Evolutionary conservation across 352 stramenopile species (phyloP), one percentile per base, ranked within the genome.

Genomic region (Phytophthora foliorum): DNA sequence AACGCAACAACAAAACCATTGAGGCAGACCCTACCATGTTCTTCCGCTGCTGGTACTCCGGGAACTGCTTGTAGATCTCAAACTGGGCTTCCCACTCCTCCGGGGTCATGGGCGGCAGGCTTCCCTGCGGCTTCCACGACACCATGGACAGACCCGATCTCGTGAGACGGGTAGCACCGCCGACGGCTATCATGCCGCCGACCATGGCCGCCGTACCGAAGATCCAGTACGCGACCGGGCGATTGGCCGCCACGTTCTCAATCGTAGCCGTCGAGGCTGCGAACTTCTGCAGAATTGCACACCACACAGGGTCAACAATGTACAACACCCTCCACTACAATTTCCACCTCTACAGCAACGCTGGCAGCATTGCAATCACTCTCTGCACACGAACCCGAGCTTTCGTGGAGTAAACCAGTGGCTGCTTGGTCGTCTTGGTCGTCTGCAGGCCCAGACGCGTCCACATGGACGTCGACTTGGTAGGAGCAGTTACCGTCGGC

Each of bases 31-130:
- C 78, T 63, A 96, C 80, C 85, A 95, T 96, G 67, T 86, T 86
- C 67, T 96, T 88, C 56, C 97, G 94, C 79, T 99, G 96, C 80
- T 99, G 89, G 79, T 90, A 99, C 80, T 99, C 98, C 1, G 98
- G 98, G 79, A 98, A 99, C 64, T 95, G 67, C 76, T 99, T 99
- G 89, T 99, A 99, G 46, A 97, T 90, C 27, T 97, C 93, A 65
- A 99, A 99, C 82, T 99, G 98, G 0, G 62, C 75, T 62, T 97
- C 57, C 98, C 98, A 99, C 69, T 99, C 97, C 25, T 88, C 89
- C 0, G 83, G 52, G 17, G 81, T 98, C 38, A 97, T 91, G 9
- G 97, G 98, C 45, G 97, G 97, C 31, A 98, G 69, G 0, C 85
- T 89, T 13, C 97, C 97, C 46, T 99, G 84, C 29, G 95, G 91